Evolutionary conservation across 306 rosid genomes (phyloP), one percentile per base, ranked within the genome.

Genomic region (Vigna nakashimae): DNA sequence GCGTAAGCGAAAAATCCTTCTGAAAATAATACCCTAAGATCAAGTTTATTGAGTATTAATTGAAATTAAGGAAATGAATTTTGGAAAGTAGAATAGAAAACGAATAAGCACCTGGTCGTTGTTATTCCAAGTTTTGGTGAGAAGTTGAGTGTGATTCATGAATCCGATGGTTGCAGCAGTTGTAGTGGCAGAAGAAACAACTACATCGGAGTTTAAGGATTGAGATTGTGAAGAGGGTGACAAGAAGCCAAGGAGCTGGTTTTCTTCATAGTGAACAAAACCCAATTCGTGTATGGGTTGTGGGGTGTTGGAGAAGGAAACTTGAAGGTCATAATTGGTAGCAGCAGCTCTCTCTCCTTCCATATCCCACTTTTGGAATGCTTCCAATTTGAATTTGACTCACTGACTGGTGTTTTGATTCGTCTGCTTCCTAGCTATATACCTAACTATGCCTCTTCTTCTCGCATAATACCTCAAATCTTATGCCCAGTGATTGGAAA

Each of bases 221-320:
- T 82, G 88, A 11, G 86, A 78, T 45, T 82, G 86, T 2, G 79
- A 46, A 30, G 84, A 69, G 5, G 93, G 90, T 13, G 89, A 80
- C 82, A 92, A 80, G 85, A 92, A 90, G 72, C 92, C 91, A 65
- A 90, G 87, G 3, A 90, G 86, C 34, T 90, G 95, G 74, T 80
- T 86, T 73, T 87, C 90, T 78, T 88, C 88, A 40, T 89, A 90
- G 22, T 92, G 96, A 13, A 85, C 90, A 72, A 89, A 92, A 13
- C 91, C 91, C 88, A 92, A 73, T 32, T 90, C 86, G 12, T 86
- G 89, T 74, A 84, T 85, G 79, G 85, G 72, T 65, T 79, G 85
- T 32, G 82, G 80, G 28, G 78, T 80, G 64, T 70, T 79, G 65
- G 92, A 65, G 86, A 89, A 89, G 1, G 97, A 87, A 48, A 88